Evolutionary conservation across 2,329 filamentous ascomycete genomes (phyloP).

Genomic region (Paraphoma sp.): DNA sequence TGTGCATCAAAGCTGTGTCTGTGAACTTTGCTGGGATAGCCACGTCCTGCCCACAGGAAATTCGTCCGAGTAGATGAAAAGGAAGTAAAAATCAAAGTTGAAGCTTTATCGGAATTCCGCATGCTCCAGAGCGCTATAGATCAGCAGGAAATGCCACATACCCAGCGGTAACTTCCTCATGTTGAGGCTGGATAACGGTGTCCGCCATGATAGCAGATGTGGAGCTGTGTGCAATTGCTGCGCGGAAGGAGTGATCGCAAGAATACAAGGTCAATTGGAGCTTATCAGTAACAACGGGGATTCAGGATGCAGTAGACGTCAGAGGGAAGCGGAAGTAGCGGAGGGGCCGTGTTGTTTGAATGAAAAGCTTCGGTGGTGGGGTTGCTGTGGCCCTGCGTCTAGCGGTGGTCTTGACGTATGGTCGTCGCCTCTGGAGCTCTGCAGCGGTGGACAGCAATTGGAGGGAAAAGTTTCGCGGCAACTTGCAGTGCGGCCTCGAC

Average conservation of each 20-base stretch:
- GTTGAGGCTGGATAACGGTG: conserved; percentile 55
- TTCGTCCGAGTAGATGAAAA: neutral
- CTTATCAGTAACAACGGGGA: conserved; percentile 12
- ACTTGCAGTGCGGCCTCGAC: conserved; percentile 20
- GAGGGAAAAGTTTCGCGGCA: conserved; percentile 22
- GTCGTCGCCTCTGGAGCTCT: conserved; percentile 27
- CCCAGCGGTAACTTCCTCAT: conserved; percentile 54
- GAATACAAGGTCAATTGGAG: conserved; percentile 31
- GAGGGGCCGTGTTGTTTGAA: conserved; percentile 33
- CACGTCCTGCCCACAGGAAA: conserved; percentile 8
- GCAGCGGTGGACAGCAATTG: conserved; percentile 22
- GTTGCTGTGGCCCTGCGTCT: conserved; percentile 35
- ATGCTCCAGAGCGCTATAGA: neutral
- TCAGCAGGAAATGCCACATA: conserved; percentile 38
- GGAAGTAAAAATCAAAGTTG: too few relatives aligned
- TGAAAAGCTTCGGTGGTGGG: conserved; percentile 46
- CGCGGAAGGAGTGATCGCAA: conserved; percentile 25
- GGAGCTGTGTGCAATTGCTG: conserved; percentile 26
- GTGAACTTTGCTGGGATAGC: conserved; percentile 13
- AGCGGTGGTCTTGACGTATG: conserved; percentile 41
- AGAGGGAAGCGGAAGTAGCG: conserved; percentile 32
- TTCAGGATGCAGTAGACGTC: conserved; percentile 12
- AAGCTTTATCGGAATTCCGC: neutral
- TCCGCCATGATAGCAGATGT: conserved; percentile 50
- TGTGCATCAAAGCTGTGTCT: conserved; percentile 6